Evolutionary conservation across 139 green algal genomes (phyloP).

Genomic region (Pseudopediastrum boryanum): DNA sequence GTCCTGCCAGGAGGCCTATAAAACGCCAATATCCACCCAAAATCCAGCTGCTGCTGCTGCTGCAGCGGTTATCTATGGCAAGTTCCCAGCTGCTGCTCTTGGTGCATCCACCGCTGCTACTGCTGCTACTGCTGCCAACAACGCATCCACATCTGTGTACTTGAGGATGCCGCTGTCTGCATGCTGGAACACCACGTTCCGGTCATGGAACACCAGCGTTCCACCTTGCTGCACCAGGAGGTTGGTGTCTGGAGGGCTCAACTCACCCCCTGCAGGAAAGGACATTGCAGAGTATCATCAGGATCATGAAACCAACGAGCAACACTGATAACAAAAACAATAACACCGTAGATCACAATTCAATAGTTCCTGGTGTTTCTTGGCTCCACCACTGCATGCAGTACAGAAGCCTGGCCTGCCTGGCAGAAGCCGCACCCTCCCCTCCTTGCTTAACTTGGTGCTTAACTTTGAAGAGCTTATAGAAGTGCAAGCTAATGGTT

Average conservation of each 20-base stretch:
- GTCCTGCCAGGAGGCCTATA: too few species aligned
- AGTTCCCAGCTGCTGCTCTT: background rate
- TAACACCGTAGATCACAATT: too few species aligned
- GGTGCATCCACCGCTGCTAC: background rate
- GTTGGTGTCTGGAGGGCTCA: conserved; percentile 58
- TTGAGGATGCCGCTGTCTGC: conserved; percentile 62
- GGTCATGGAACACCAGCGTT: conserved; percentile 66
- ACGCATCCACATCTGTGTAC: conserved; percentile 51
- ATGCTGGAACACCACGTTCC: conserved; percentile 53
- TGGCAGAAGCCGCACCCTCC: too few species aligned
- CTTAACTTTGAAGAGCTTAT: too few species aligned
- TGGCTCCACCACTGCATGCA: too few species aligned
- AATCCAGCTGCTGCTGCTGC: background rate
- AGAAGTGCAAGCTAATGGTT: too few species aligned
- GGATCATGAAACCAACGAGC: too few species aligned
- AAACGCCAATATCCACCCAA: background rate
- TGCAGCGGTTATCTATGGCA: background rate
- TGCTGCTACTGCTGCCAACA: conserved; percentile 32
- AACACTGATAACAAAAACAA: too few species aligned
- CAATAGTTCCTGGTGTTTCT: too few species aligned
- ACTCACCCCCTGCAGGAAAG: conserved; percentile 60
- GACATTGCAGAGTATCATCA: too few species aligned
- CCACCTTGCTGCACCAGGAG: conserved; percentile 83
- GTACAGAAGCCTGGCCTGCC: too few species aligned
- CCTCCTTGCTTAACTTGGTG: too few species aligned